A percentile compares a stretch with the other conserved stretches of the same genome.
phyloP scores from a whole-genome alignment of 306 rosid genomes.

The Luffa aegyptiaca region DNA sequence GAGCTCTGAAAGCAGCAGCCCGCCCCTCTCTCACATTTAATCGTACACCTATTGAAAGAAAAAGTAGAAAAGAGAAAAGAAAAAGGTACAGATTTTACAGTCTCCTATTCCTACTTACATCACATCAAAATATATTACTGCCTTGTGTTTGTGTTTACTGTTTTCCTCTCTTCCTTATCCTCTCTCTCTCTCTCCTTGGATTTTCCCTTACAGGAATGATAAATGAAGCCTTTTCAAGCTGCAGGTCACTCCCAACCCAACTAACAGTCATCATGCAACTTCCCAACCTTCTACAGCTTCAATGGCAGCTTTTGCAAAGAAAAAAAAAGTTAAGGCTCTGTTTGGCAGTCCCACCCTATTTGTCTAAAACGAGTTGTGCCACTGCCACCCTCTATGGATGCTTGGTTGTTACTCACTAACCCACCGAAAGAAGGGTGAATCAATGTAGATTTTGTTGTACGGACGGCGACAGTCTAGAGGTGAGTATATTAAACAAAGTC shows the following conservation, averaged over 20 bases:
- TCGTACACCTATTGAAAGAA: neutral
- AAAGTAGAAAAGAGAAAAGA: neutral
- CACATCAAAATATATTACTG: neutral
- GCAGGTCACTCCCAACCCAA: conserved; percentile 12
- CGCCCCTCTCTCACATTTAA: neutral
- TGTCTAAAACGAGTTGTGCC: neutral
- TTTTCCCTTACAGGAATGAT: neutral
- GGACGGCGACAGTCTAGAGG: neutral
- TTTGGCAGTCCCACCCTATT: neutral
- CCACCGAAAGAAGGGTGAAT: conserved; percentile 10
- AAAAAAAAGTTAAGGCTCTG: neutral
- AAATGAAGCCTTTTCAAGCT: conserved; percentile 4
- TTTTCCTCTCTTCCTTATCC: neutral
- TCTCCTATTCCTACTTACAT: conserved; percentile 1
- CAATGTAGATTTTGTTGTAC: neutral
- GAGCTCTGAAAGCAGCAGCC: neutral
- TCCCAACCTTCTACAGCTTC: conserved; percentile 8
- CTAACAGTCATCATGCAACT: conserved; percentile 7
- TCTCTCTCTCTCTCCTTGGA: neutral
- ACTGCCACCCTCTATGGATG: neutral
- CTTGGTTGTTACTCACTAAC: neutral
- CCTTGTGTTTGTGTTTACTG: neutral
- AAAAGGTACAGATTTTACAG: neutral
- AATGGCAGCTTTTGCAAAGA: neutral
- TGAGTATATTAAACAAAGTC: neutral